Evolutionary conservation across 768 basidiomycete species (phyloP).

Genomic region (Neoboletus subvelutipes): DNA sequence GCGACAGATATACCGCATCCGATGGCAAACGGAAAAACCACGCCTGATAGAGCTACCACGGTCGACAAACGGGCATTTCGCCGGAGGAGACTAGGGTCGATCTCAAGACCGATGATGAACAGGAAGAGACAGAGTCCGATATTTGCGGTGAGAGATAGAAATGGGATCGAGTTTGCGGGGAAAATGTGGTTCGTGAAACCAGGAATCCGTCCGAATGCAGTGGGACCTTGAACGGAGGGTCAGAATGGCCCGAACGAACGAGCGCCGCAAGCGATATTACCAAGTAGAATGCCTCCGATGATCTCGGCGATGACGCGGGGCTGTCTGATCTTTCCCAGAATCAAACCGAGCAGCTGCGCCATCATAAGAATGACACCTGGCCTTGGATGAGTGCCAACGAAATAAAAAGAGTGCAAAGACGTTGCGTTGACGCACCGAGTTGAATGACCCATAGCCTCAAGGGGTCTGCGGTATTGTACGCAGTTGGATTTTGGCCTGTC

Average conservation of each 20-base stretch:
- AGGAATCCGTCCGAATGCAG: slow-evolving; percentile 77
- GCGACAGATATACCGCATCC: slow-evolving; percentile 76
- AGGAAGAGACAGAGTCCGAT: slow-evolving; percentile 88
- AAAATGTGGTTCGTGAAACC: slow-evolving; percentile 88
- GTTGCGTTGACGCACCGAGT: slow-evolving; percentile 46
- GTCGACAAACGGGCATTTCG: slow-evolving; percentile 67
- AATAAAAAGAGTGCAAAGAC: neutral
- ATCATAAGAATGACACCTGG: slow-evolving; percentile 77
- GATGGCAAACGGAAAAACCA: slow-evolving; percentile 83
- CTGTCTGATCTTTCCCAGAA: slow-evolving; percentile 71
- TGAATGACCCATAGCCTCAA: slow-evolving; percentile 77
- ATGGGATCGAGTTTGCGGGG: slow-evolving; percentile 65
- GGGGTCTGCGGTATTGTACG: slow-evolving; percentile 64
- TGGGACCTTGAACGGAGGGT: slow-evolving; percentile 34
- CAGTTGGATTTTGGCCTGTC: slow-evolving; percentile 68
- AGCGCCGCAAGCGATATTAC: slow-evolving; percentile 32
- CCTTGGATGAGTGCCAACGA: slow-evolving; percentile 1
- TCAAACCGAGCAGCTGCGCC: slow-evolving; percentile 68
- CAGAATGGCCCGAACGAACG: slow-evolving; percentile 52
- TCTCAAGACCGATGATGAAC: slow-evolving; percentile 92
- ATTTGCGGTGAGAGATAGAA: slow-evolving; percentile 83
- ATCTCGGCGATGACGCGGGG: slow-evolving; percentile 95
- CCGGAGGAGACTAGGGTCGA: slow-evolving; percentile 77
- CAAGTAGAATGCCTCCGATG: slow-evolving; percentile 85
- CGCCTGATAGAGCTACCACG: slow-evolving; percentile 75